A percentile compares a stretch with the other conserved stretches of the same genome.
phyloP scores from a whole-genome alignment of 208 protist genomes.

The Trypanosoma theileri region DNA sequence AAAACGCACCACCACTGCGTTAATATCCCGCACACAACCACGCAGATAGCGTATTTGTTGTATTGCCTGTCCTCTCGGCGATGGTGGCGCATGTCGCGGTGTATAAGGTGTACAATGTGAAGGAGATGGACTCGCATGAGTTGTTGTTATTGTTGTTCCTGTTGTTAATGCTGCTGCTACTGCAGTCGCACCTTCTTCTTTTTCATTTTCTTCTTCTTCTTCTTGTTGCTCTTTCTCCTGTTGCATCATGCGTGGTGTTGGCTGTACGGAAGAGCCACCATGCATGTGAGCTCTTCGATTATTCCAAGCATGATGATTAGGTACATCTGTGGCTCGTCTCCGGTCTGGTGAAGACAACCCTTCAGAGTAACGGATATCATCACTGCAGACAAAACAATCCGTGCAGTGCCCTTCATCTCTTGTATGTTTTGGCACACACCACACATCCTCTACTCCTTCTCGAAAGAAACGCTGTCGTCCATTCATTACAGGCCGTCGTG shows the following conservation, averaged over 20 bases:
- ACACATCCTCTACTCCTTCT: background rate
- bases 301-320: background rate
- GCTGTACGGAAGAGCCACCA: background rate
- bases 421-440: background rate
- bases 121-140: slow-evolving; percentile 9
- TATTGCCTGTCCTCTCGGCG: slow-evolving; percentile 9
- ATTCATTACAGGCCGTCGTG: background rate
- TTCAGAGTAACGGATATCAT: too few relatives aligned
- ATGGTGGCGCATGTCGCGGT: slow-evolving; percentile 8
- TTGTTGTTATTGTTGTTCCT: too few relatives aligned
- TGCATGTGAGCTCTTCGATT: background rate
- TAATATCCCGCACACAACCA: slow-evolving; percentile 38
- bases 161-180: too few relatives aligned
- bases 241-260: too few relatives aligned
- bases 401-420: background rate
- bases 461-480: slow-evolving; percentile 3
- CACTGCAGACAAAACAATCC: slow-evolving; percentile 12
- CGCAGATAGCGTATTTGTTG: slow-evolving; percentile 28
- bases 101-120: slow-evolving; percentile 7
- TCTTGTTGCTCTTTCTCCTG: too few relatives aligned
- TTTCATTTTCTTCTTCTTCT: too few relatives aligned
- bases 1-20: slow-evolving; percentile 49
- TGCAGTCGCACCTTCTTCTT: too few relatives aligned
- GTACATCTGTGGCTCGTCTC: background rate
- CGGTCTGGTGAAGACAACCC: background rate